phyloP scores from a whole-genome alignment of 179 eudicot species.

The Gypsophila paniculata region DNA sequence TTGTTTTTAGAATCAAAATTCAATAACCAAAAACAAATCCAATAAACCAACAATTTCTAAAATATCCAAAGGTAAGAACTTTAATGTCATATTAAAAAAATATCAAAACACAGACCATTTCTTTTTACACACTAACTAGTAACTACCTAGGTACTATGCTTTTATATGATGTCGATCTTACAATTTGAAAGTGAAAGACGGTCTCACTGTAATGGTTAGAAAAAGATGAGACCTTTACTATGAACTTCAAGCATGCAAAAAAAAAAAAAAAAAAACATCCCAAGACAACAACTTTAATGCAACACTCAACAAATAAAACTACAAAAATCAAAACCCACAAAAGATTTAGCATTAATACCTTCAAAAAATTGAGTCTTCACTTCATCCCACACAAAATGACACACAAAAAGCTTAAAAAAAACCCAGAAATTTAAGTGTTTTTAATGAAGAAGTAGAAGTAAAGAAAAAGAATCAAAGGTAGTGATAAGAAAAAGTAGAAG shows the following conservation, averaged over 20 bases:
- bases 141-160: too few species aligned
- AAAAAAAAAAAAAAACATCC: too few species aligned
- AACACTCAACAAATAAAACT: not conserved
- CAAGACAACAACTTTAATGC: not conserved
- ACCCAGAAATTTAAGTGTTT: too few species aligned
- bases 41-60: not conserved
- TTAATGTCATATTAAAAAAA: too few species aligned
- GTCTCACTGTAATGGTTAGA: too few species aligned
- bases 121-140: too few species aligned
- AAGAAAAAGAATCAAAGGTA: conserved; percentile 9
- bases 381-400: not conserved
- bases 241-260: not conserved
- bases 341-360: conserved; percentile 19
- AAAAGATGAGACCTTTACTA: not conserved
- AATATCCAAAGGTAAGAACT: not conserved
- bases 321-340: conserved; percentile 5
- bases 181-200: too few species aligned
- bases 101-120: too few species aligned
- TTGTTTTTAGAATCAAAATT: not conserved
- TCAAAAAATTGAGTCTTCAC: not conserved
- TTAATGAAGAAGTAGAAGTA: not conserved
- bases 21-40: not conserved
- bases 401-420: too few species aligned
- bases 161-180: too few species aligned
- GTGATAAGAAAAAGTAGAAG: conserved; percentile 18